These are phyloP conservation scores for Lignosus rhinocerotis DNA, from an alignment of 1,284 basidiomycete genomes.

Conservation along the genomic window DNA sequence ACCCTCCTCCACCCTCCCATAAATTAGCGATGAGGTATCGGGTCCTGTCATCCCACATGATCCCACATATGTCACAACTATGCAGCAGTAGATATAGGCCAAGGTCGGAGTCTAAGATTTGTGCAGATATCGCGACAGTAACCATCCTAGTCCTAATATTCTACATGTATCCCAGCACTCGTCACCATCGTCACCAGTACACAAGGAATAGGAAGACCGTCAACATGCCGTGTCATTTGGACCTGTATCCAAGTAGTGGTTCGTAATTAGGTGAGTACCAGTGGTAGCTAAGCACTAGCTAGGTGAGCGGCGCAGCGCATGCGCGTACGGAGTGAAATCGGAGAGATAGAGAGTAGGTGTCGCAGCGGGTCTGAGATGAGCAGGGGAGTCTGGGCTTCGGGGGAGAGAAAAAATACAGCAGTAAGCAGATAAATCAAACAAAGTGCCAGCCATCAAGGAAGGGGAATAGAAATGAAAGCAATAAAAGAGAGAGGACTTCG, in stretches of 20 bases:
- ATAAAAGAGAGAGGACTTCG: conserved; percentile 29
- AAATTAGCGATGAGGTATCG: too few relatives aligned
- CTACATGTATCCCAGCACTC: conserved; percentile 24
- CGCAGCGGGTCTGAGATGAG: conserved; percentile 23
- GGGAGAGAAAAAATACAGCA: conserved; percentile 21
- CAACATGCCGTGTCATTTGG: conserved; percentile 27
- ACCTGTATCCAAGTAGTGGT: conserved; percentile 27
- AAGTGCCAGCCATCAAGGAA: conserved; percentile 25
- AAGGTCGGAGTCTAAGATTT: conserved; percentile 7
- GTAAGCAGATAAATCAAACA: conserved; percentile 18
- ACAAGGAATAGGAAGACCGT: conserved; percentile 22
- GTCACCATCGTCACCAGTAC: conserved; percentile 22
- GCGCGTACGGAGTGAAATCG: conserved; percentile 5
- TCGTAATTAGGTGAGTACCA: conserved; percentile 20
- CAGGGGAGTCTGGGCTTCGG: background rate
- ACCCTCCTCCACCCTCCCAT: too few relatives aligned
- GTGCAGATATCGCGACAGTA: conserved; percentile 14
- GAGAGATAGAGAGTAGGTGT: conserved; percentile 15
- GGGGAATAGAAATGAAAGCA: conserved; percentile 23
- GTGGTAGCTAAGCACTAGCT: conserved; percentile 23
- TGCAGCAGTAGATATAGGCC: background rate
- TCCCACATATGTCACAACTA: too few relatives aligned
- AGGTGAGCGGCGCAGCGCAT: conserved; percentile 14
- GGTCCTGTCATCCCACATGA: too few relatives aligned
- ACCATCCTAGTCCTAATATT: conserved; percentile 20